These are phyloP conservation scores for Neocucurbitaria cava DNA, from an alignment of 2,329 filamentous ascomycete genomes.

Conservation along the genomic window DNA sequence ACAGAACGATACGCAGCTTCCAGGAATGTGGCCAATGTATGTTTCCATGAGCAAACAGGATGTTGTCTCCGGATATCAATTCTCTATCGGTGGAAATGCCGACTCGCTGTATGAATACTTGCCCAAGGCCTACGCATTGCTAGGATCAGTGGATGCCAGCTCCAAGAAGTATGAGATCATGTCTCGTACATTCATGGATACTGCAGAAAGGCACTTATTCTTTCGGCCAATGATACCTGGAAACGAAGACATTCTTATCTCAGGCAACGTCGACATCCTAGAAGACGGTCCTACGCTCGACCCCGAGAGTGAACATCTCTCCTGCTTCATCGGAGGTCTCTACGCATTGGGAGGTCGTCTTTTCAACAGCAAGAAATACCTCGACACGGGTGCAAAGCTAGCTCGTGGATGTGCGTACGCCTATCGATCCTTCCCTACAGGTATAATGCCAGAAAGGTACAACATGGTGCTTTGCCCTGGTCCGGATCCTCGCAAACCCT, in stretches of 20 bases:
- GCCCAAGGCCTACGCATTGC: conserved; percentile 55
- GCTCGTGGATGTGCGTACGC: conserved; percentile 67
- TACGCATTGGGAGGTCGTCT: conserved; percentile 64
- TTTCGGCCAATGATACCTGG: conserved; percentile 57
- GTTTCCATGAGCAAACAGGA: conserved; percentile 53
- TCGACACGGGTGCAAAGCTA: conserved; percentile 62
- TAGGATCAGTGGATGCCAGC: conserved; percentile 53
- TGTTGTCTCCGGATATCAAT: conserved; percentile 37
- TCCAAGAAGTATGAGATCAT: conserved; percentile 56
- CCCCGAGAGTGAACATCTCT: conserved; percentile 63
- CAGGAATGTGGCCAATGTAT: conserved; percentile 80
- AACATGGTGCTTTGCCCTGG: conserved; percentile 58
- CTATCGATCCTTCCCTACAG: conserved; percentile 61
- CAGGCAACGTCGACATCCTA: conserved; percentile 52
- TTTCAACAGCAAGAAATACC: conserved; percentile 59
- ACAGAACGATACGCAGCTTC: conserved; percentile 73
- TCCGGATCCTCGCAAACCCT: conserved; percentile 37
- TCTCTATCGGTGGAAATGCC: conserved; percentile 44
- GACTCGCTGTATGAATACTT: conserved; percentile 51
- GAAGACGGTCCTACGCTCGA: conserved; percentile 34
- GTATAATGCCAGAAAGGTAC: conserved; percentile 67
- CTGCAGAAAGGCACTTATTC: conserved; percentile 54
- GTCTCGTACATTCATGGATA: conserved; percentile 59
- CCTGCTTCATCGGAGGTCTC: conserved; percentile 67
- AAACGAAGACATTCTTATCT: conserved; percentile 55